These are phyloP conservation scores for Lactarius hatsudake DNA, from an alignment of 768 basidiomycete genomes.

Conservation along the genomic window DNA sequence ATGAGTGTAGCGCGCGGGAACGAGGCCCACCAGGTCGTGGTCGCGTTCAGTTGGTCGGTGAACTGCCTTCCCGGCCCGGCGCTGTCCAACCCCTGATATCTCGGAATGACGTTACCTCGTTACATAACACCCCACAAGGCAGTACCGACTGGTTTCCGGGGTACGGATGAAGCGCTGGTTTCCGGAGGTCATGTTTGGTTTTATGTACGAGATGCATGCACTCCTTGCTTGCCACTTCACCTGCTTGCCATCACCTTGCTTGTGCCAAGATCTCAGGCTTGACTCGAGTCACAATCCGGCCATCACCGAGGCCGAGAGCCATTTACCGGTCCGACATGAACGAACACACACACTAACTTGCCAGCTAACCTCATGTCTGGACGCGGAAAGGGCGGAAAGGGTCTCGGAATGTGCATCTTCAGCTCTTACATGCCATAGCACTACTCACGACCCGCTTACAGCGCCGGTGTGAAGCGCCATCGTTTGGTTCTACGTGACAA, in stretches of 20 bases:
- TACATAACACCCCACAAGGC: neutral
- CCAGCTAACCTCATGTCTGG: constrained; percentile 39
- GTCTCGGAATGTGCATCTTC: constrained; percentile 39
- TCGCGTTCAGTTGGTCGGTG: neutral
- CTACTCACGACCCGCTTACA: neutral
- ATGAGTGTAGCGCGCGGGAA: constrained; percentile 5
- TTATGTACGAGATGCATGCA: no score
- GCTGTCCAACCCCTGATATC: neutral
- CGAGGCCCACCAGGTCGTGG: neutral
- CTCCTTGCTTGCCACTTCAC: no score
- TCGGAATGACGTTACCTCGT: neutral
- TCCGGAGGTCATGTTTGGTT: no score
- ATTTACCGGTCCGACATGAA: neutral
- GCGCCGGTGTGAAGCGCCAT: constrained; percentile 46
- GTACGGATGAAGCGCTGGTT: no score
- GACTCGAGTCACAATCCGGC: no score
- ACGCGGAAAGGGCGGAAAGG: constrained; percentile 49
- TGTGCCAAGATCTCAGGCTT: no score
- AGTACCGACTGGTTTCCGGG: no score
- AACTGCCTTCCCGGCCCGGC: neutral
- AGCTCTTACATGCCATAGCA: neutral
- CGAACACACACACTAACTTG: neutral
- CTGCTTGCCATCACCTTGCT: no score
- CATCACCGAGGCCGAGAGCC: no score
- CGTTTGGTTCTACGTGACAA: constrained; percentile 48